phyloP scores from a whole-genome alignment of 2,329 filamentous ascomycete species.

The Claviceps purpurea region DNA sequence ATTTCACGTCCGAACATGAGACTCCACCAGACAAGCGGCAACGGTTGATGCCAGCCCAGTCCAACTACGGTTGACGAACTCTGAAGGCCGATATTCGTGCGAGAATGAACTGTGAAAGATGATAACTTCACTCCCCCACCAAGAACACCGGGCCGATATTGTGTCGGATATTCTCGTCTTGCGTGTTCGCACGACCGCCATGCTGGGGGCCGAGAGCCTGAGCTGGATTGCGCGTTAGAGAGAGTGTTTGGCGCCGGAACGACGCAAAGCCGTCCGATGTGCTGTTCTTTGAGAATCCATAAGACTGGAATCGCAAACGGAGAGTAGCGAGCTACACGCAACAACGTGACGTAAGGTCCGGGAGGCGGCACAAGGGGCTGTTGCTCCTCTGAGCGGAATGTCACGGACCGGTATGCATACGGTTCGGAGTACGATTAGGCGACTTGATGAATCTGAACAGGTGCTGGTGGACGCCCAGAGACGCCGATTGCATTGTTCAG shows the following conservation, averaged over 20 bases:
- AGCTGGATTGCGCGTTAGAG: neutral
- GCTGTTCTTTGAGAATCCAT: neutral
- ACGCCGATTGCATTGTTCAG: neutral
- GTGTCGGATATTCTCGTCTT: neutral
- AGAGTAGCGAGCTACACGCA: neutral
- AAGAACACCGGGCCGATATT: neutral
- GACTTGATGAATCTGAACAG: neutral
- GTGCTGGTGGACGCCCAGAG: neutral
- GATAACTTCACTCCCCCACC: neutral
- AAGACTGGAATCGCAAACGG: neutral
- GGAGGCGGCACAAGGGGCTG: neutral
- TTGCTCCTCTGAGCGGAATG: neutral
- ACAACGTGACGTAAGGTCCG: neutral
- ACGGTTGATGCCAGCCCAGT: conserved; percentile 31
- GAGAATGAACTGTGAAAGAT: neutral
- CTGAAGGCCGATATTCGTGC: neutral
- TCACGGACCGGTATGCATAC: neutral
- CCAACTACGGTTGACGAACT: conserved; percentile 23
- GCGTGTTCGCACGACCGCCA: neutral
- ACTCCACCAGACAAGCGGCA: conserved; percentile 40
- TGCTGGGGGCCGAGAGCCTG: neutral
- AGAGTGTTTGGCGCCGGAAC: neutral
- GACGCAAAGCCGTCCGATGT: neutral
- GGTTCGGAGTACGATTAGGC: neutral
- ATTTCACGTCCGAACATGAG: conserved; percentile 22